Evolutionary conservation across 2,329 filamentous ascomycete genomes (phyloP).

Genomic region (Akanthomyces muscarius): DNA sequence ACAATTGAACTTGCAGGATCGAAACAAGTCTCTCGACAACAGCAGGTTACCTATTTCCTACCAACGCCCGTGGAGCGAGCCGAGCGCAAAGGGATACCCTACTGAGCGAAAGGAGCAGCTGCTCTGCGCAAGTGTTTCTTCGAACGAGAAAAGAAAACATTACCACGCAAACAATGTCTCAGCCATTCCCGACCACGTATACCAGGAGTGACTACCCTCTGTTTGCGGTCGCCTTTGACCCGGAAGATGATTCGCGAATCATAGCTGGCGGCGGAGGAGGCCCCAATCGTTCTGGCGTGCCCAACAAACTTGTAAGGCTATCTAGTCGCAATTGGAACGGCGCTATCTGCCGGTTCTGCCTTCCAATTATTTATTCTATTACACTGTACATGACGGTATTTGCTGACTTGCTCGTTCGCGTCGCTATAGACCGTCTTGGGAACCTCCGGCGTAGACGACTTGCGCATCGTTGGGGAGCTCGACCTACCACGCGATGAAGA

Average conservation of each 20-base stretch:
- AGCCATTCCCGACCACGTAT: slow-evolving; percentile 50
- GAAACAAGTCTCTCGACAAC: neutral
- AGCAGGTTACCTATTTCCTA: neutral
- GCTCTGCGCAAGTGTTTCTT: neutral
- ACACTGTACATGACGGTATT: too few relatives aligned
- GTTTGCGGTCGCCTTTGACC: slow-evolving; percentile 85
- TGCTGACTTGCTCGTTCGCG: neutral
- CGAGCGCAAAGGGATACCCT: neutral
- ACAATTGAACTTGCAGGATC: too few relatives aligned
- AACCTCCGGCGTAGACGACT: slow-evolving; percentile 58
- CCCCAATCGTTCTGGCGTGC: slow-evolving; percentile 72
- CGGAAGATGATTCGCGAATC: slow-evolving; percentile 68
- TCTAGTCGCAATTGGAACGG: neutral
- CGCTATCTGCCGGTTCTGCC: neutral
- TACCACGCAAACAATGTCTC: slow-evolving; percentile 29
- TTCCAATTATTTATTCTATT: neutral
- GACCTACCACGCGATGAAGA: slow-evolving; percentile 82
- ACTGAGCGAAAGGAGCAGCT: neutral
- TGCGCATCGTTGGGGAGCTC: slow-evolving; percentile 65
- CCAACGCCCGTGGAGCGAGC: neutral
- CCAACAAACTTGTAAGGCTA: slow-evolving; percentile 74
- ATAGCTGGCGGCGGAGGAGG: slow-evolving; percentile 87
- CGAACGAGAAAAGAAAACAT: neutral
- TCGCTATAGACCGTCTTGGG: slow-evolving; percentile 62
- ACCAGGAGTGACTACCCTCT: slow-evolving; percentile 75